Evolutionary conservation across 1,284 basidiomycete genomes (phyloP).

Genomic region (Hortiboletus rubellus): DNA sequence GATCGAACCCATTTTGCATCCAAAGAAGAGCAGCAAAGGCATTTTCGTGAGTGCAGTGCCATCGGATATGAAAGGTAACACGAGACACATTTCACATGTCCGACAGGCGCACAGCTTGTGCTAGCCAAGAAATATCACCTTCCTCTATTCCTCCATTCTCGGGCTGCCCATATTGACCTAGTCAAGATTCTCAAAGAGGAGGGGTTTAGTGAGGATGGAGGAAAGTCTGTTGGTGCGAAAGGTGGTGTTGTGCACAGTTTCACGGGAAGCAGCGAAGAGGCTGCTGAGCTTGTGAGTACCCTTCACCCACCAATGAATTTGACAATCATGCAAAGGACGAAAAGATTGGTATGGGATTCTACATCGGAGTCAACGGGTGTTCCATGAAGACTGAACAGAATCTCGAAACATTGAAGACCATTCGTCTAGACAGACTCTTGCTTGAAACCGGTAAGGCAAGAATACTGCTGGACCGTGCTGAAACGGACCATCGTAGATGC

Average conservation of each 20-base stretch:
- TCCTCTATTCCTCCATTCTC: constrained; percentile 85
- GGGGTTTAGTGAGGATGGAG: constrained; percentile 62
- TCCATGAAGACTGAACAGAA: constrained; percentile 81
- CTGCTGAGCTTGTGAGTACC: constrained; percentile 62
- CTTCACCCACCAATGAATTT: background rate
- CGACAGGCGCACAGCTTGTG: constrained; percentile 56
- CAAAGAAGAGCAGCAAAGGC: constrained; percentile 60
- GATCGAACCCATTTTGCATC: constrained; percentile 77
- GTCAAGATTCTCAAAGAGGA: constrained; percentile 68
- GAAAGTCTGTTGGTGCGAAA: constrained; percentile 51
- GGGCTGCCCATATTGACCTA: constrained; percentile 74
- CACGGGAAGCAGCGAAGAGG: constrained; percentile 72
- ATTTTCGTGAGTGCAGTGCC: constrained; percentile 56
- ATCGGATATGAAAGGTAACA: background rate
- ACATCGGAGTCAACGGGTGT: constrained; percentile 74
- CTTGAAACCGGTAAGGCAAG: constrained; percentile 70
- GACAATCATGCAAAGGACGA: background rate
- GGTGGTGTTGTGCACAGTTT: constrained; percentile 89
- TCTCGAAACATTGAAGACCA: constrained; percentile 56
- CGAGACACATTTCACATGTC: background rate
- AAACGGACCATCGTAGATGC: constrained; percentile 51
- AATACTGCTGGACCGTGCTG: background rate
- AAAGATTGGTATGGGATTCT: constrained; percentile 69
- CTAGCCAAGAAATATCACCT: constrained; percentile 74
- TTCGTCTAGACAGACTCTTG: constrained; percentile 68